Evolutionary conservation across 192 early-diverging fungal genomes (phyloP).

Genomic region (Chytriomyces hyalinus): DNA sequence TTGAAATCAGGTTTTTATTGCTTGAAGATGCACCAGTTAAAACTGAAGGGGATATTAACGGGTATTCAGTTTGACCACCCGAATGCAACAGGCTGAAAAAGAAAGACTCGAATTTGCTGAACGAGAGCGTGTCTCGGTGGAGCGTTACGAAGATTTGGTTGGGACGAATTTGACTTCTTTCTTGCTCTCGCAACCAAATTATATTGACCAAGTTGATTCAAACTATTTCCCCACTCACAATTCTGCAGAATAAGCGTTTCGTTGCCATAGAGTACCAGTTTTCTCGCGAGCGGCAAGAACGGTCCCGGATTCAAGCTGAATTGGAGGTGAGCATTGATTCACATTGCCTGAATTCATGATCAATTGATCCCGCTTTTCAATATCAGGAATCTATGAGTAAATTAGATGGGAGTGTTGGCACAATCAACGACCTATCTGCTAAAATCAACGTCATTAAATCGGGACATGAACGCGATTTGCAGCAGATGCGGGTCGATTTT

Average conservation of each 20-base stretch:
- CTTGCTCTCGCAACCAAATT: background rate
- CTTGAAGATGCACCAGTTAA: background rate
- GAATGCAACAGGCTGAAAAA: conserved; percentile 43
- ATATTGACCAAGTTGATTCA: background rate
- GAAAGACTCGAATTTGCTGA: conserved; percentile 20
- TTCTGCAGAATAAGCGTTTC: conserved; percentile 28
- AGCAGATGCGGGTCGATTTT: conserved; percentile 20
- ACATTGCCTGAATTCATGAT: no score
- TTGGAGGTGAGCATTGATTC: conserved; percentile 14
- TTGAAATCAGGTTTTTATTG: conserved; percentile 39
- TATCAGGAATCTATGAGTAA: conserved; percentile 9
- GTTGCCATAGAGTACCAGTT: conserved; percentile 39
- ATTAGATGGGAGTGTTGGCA: conserved; percentile 13
- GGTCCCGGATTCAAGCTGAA: conserved; percentile 19
- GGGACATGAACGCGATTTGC: conserved; percentile 42
- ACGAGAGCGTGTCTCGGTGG: conserved; percentile 18
- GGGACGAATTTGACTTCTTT: background rate
- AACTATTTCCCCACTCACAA: no score
- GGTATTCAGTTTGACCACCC: conserved; percentile 30
- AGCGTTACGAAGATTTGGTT: conserved; percentile 43
- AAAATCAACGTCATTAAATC: conserved; percentile 48
- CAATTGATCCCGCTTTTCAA: no score
- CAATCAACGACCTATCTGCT: conserved; percentile 48
- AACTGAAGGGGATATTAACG: background rate
- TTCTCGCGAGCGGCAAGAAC: conserved; percentile 27